These are phyloP conservation scores for Sarcocystis neurona DNA, from an alignment of 169 alveolate species.

Conservation along the genomic window DNA sequence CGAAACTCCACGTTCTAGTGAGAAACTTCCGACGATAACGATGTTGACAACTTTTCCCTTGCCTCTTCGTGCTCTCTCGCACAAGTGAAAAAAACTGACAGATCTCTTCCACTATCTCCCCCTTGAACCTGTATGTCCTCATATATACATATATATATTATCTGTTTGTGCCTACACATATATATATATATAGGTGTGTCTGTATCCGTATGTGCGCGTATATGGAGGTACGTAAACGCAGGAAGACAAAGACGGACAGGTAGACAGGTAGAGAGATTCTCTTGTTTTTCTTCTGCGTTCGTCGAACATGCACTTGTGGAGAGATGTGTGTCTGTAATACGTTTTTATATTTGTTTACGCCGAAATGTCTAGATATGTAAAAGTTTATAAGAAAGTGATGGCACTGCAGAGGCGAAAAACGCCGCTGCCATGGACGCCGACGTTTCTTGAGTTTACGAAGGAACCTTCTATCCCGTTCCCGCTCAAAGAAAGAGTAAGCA, in stretches of 20 bases:
- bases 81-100: no score
- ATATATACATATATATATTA: no score
- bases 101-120: no score
- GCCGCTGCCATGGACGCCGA: constrained; percentile 71
- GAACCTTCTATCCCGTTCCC: constrained; percentile 82
- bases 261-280: background rate
- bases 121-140: no score
- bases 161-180: no score
- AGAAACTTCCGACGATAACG: no score
- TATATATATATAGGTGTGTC: background rate
- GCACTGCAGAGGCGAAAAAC: constrained; percentile 74
- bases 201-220: background rate
- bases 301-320: background rate
- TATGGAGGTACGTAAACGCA: background rate
- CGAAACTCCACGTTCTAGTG: no score
- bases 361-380: constrained; percentile 79
- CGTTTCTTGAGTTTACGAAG: constrained; percentile 77
- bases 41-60: no score
- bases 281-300: no score
- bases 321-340: background rate
- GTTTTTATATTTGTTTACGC: background rate
- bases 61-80: no score
- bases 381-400: constrained; percentile 78
- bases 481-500: constrained; percentile 71
- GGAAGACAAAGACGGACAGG: background rate